phyloP scores from a whole-genome alignment of 2,329 filamentous ascomycete species.

The Aspergillus hiratsukae region DNA sequence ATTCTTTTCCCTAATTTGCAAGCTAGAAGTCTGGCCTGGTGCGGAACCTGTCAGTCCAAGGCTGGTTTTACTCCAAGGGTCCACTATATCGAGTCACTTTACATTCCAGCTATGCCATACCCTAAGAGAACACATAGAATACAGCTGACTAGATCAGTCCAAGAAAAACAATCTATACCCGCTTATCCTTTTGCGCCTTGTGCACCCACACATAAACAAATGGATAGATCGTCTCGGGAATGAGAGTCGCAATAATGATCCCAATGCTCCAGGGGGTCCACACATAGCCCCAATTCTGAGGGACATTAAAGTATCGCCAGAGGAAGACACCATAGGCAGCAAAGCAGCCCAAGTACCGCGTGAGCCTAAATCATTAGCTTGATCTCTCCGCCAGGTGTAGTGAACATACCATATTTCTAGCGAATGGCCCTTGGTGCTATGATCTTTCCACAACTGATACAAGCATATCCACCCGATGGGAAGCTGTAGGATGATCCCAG shows the following conservation, averaged over 20 bases:
- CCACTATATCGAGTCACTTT: too few species aligned
- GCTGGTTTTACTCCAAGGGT: background rate
- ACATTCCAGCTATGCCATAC: background rate
- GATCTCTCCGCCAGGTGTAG: background rate
- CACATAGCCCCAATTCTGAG: constrained; percentile 19
- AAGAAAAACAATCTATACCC: background rate
- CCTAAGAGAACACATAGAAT: too few species aligned
- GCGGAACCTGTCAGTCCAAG: background rate
- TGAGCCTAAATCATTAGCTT: constrained; percentile 10
- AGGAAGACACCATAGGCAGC: constrained; percentile 18
- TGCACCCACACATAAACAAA: constrained; percentile 13
- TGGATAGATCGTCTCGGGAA: constrained; percentile 19
- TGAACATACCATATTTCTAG: constrained; percentile 15
- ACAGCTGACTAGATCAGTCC: background rate
- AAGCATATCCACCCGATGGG: constrained; percentile 17
- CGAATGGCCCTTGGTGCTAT: constrained; percentile 13
- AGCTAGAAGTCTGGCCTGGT: background rate
- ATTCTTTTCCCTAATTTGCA: background rate
- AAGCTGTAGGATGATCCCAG: constrained; percentile 15
- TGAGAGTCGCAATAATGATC: constrained; percentile 15
- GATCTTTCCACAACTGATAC: constrained; percentile 8
- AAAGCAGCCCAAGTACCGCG: constrained; percentile 17
- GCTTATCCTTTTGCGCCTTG: constrained; percentile 7
- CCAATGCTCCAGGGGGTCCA: constrained; percentile 15
- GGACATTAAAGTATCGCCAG: constrained; percentile 18